Evolutionary conservation across 1,284 basidiomycete genomes (phyloP), one percentile per base, ranked within the genome.

Genomic region (Cutaneotrichosporon sp.): DNA sequence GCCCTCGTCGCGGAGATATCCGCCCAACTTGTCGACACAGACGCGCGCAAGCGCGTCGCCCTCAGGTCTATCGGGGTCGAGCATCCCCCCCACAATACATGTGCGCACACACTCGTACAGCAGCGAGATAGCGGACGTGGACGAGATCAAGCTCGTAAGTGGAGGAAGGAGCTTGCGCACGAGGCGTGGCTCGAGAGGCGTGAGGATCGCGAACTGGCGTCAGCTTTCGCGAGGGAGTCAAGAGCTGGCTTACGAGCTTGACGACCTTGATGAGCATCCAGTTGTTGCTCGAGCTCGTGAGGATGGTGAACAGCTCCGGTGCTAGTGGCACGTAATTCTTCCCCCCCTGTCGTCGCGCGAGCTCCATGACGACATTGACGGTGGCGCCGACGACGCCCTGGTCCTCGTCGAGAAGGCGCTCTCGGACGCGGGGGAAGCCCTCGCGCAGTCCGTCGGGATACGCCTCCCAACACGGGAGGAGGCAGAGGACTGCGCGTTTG

Each of bases 211-310:
- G 81, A 97, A 97, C 94, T 97, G 70, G 18, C 63, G 26, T 56
- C 34, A 61, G 60, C 18, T 40, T 36, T 6, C 11, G 5, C 5
- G 4, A 1, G 21, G 2, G 10, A 1, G 16, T 6, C 14, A 7
- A 18, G 6, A 32, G 34, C 26, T 32, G 11, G 76, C 86, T 75
- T 76, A 93, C 93, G 74, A 97, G 82, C 81, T 99, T 99, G 78
- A 99, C 89, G 57, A 98, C 90, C 83, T 99, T 99, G 82, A 99
- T 99, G 64, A 99, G 84, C 91, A 98, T 96, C 97, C 97, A 99
- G 76, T 99, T 99, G 80, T 99, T 99, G 32, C 89, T 90, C 34
- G 92, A 93, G 1, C 89, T 92, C 0, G 93, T 97, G 65, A 99
- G 83, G n/a, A 98, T 85, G 70, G 90, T 90, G 78, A 99, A 99